Evolutionary conservation across 805 yeast genomes (phyloP), one percentile per base, ranked within the genome.

Genomic region (Candida bentonensis): DNA sequence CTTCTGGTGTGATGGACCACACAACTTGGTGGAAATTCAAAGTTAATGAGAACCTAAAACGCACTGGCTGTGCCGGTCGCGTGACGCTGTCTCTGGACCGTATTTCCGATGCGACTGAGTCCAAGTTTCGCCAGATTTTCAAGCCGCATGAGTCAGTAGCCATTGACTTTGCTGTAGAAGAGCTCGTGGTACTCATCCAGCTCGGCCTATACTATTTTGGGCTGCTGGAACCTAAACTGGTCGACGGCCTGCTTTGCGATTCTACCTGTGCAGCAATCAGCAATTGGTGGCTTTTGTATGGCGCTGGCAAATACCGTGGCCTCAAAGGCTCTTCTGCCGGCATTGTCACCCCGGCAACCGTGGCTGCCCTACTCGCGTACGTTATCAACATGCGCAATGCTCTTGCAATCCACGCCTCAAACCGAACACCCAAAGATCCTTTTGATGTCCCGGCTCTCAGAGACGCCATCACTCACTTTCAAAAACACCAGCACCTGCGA

Each of bases 231-330:
- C 78, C 84, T 0, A 63, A 64, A 25, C 76, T 72, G 50, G 83
- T 84, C 46, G 96, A 92, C 62, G 97, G 98, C 0, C 64, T 89
- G 15, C 63, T 87, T 2, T 89, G 97, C 59, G 74, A 76, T 46
- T 69, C 72, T 46, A 89, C 98, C 0, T 80, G 79, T 48, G 68
- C 63, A 21, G 94, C 94, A 0, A 71, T 86, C 21, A 54, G 60
- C 2, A 67, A 69, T 40, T 89, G 97, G 96, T 89, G 97, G 96
- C 68, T 67, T 28, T 58, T 74, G 27, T 72, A 81, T 49, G 95
- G 95, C 0, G 51, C 52, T 9, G 54, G 46, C 40, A 48, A 49
- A 33, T 44, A 49, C 28, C 17, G 21, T 22, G 23, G 5, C 15
- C 21, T 23, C 5, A n/a, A 21, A 3, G 22, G 23, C 15, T 17